A percentile compares a stretch with the other conserved stretches of the same genome.
phyloP scores from a whole-genome alignment of 1,284 basidiomycete genomes.

The Prillingera fragicola region DNA sequence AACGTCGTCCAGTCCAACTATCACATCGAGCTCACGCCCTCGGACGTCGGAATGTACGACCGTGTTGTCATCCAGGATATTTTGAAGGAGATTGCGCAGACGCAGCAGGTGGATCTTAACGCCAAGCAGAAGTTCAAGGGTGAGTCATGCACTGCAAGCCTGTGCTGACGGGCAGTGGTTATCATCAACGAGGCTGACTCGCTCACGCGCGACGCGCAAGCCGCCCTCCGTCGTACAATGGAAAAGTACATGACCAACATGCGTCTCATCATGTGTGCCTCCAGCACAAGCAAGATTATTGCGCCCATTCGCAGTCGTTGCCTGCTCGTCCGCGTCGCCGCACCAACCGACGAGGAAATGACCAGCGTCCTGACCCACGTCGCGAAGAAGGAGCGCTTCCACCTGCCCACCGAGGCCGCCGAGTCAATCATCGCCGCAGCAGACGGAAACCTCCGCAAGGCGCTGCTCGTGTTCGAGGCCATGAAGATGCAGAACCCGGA shows the following conservation, averaged over 20 bases:
- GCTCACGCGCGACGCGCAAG: conserved; percentile 90
- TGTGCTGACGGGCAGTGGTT: conserved; percentile 59
- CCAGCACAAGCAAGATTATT: conserved; percentile 92
- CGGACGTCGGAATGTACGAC: conserved; percentile 97
- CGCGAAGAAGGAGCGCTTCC: conserved; percentile 73
- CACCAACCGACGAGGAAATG: conserved; percentile 79
- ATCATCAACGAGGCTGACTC: conserved; percentile 98
- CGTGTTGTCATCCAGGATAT: conserved; percentile 94
- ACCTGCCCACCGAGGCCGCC: conserved; percentile 68
- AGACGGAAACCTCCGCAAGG: conserved; percentile 88
- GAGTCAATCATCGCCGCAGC: conserved; percentile 72
- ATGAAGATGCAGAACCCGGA: conserved; percentile 92
- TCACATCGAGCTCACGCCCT: conserved; percentile 96
- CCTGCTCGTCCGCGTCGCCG: conserved; percentile 86
- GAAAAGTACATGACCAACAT: conserved; percentile 99
- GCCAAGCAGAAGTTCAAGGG: conserved; percentile 97
- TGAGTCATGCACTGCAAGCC: conserved; percentile 44
- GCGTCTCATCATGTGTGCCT: conserved; percentile 95
- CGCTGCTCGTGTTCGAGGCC: conserved; percentile 88
- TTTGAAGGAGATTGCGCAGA: conserved; percentile 97
- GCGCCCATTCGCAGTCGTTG: conserved; percentile 95
- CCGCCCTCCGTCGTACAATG: conserved; percentile 95
- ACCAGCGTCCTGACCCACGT: conserved; percentile 70
- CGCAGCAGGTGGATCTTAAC: conserved; percentile 92
- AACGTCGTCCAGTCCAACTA: conserved; percentile 97